phyloP scores from a whole-genome alignment of 164 flowering plant genomes.

The Pachysandra terminalis region DNA sequence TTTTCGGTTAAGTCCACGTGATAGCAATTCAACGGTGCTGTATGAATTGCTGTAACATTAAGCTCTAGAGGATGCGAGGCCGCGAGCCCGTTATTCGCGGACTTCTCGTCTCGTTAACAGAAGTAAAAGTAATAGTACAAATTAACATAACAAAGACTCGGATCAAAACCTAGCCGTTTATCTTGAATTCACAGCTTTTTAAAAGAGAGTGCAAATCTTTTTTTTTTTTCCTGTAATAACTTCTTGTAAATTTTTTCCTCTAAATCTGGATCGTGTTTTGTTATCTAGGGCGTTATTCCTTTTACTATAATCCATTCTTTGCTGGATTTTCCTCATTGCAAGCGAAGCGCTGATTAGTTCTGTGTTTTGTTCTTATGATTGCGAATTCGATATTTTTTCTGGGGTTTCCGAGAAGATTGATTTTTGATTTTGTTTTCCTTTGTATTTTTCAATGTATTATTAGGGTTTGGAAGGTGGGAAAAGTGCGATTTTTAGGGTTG shows the following conservation, averaged over 20 bases:
- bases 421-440: too few relatives aligned
- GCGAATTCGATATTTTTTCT: background rate
- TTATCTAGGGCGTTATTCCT: background rate
- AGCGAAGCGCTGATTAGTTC: background rate
- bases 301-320: background rate
- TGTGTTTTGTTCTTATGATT: background rate
- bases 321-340: background rate
- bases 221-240: too few relatives aligned
- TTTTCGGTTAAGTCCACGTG: too few relatives aligned
- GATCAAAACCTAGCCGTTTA: slow-evolving; percentile 10
- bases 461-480: slow-evolving; percentile 1
- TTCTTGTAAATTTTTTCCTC: slow-evolving; percentile 6
- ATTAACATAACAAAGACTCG: background rate
- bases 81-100: background rate
- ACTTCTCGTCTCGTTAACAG: background rate
- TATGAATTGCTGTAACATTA: too few relatives aligned
- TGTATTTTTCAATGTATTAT: too few relatives aligned
- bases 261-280: slow-evolving; percentile 16
- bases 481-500: background rate
- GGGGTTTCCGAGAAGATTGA: background rate
- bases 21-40: too few relatives aligned
- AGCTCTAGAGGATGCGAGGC: too few relatives aligned
- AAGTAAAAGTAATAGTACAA: background rate
- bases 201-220: background rate
- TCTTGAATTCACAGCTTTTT: background rate